Percentiles rank a stretch among this genome's conserved stretches.
phyloP scores from a whole-genome alignment of 2,329 filamentous ascomycete genomes.

The Microcyclospora tardicrescens region DNA sequence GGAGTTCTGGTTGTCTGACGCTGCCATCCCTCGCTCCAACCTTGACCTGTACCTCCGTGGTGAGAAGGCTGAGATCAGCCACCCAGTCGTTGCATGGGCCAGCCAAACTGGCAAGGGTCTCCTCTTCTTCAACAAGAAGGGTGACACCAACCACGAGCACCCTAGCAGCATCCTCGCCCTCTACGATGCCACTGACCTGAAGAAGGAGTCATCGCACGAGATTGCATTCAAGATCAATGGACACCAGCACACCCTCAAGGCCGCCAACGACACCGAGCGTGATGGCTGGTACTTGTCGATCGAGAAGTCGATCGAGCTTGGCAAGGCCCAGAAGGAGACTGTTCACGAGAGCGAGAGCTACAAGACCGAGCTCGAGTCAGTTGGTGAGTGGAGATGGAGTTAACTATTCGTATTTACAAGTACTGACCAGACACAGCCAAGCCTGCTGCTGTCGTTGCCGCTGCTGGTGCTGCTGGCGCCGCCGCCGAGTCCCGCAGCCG shows the following conservation, averaged over 20 bases:
- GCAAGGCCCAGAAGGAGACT: conserved; percentile 63
- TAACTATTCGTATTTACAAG: neutral
- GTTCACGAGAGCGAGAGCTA: conserved; percentile 72
- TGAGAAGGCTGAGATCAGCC: conserved; percentile 70
- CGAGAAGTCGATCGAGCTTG: conserved; percentile 71
- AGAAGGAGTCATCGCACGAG: conserved; percentile 62
- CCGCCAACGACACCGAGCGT: conserved; percentile 58
- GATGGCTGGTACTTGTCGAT: conserved; percentile 84
- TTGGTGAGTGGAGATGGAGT: conserved; percentile 35
- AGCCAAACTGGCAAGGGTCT: conserved; percentile 90
- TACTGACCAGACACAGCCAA: conserved; percentile 16
- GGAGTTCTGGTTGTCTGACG: conserved; percentile 59
- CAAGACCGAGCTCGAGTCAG: conserved; percentile 70
- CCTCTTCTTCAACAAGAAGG: conserved; percentile 77
- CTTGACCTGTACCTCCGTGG: conserved; percentile 67
- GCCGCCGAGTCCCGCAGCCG: conserved; percentile 27
- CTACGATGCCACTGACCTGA: conserved; percentile 56
- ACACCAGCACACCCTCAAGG: conserved; percentile 92
- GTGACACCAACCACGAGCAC: conserved; percentile 58
- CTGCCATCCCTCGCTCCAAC: conserved; percentile 58
- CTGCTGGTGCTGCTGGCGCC: conserved; percentile 11
- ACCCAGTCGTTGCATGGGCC: conserved; percentile 78
- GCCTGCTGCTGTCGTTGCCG: conserved; percentile 23
- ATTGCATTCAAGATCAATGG: conserved; percentile 76
- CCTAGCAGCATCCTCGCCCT: conserved; percentile 60